phyloP scores from a whole-genome alignment of 257 asterid species.

The Catharanthus roseus region DNA sequence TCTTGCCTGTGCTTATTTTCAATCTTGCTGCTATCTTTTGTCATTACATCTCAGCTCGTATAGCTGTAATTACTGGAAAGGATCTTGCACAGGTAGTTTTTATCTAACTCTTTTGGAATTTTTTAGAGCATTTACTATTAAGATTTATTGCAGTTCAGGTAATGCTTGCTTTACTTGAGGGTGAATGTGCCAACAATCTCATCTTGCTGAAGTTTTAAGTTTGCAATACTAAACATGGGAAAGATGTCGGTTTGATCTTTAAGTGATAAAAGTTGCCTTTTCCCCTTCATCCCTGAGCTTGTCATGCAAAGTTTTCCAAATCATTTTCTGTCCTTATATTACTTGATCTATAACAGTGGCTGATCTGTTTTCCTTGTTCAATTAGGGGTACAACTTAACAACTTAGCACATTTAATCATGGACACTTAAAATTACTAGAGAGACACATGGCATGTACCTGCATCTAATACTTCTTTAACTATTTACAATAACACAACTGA shows the following conservation, averaged over 20 bases:
- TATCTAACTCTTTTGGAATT: not conserved
- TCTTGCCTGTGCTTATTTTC: slow-evolving; percentile 47
- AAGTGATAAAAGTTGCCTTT: not conserved
- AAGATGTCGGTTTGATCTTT: not conserved
- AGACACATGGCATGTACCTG: not conserved
- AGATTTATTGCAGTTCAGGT: not conserved
- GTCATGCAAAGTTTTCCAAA: not conserved
- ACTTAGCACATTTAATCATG: not conserved
- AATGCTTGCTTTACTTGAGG: not conserved
- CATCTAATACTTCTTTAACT: not conserved
- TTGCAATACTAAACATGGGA: not conserved
- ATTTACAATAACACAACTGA: not conserved
- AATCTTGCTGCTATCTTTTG: slow-evolving; percentile 70
- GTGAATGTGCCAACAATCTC: not conserved
- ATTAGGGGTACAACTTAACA: not conserved
- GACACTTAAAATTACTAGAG: not conserved
- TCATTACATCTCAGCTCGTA: slow-evolving; percentile 79
- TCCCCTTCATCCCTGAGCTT: not conserved
- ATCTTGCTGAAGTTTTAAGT: not conserved
- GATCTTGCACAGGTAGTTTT: slow-evolving; percentile 80
- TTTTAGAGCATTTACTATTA: not conserved
- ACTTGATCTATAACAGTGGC: not conserved
- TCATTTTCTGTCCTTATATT: not conserved
- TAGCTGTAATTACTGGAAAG: slow-evolving; percentile 78
- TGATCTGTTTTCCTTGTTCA: not conserved